phyloP scores from a whole-genome alignment of 1,139 yeast species.

The Nakaseomyces bracarensis region DNA sequence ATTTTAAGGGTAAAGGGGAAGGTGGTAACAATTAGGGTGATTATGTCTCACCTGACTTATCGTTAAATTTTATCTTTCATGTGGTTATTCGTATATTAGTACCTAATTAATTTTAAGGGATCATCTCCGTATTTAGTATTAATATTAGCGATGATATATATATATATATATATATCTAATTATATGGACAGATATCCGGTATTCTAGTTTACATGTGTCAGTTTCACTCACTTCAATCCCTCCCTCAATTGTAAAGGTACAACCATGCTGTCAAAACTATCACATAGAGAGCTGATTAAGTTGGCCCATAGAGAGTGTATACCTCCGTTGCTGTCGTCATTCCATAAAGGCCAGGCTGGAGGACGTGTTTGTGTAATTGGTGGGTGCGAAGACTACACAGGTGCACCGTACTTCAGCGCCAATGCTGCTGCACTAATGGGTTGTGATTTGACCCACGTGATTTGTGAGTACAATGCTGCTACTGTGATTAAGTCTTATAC shows the following conservation, averaged over 20 bases:
- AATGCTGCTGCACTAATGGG: slow-evolving; percentile 80
- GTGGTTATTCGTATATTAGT: no score
- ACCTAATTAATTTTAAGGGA: no score
- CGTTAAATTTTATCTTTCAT: no score
- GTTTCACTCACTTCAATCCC: background rate
- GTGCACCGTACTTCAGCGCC: slow-evolving; percentile 90
- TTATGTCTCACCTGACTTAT: no score
- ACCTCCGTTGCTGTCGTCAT: slow-evolving; percentile 66
- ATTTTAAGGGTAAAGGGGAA: no score
- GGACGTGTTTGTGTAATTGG: slow-evolving; percentile 86
- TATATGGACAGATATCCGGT: no score
- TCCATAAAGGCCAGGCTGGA: slow-evolving; percentile 85
- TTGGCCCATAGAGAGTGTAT: slow-evolving; percentile 45
- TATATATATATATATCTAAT: no score
- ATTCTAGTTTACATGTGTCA: no score
- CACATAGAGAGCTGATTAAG: slow-evolving; percentile 41
- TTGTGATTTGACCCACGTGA: slow-evolving; percentile 78
- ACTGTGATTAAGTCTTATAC: slow-evolving; percentile 76
- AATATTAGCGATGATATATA: no score
- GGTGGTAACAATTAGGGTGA: no score
- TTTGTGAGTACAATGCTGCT: slow-evolving; percentile 76
- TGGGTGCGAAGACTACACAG: slow-evolving; percentile 87
- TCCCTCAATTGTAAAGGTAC: background rate
- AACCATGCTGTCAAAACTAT: slow-evolving; percentile 18
- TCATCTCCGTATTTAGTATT: no score